Base-by-base conservation (phyloP, 192 early-diverging fungal species). In the Haplosporangium gracile region DNA sequence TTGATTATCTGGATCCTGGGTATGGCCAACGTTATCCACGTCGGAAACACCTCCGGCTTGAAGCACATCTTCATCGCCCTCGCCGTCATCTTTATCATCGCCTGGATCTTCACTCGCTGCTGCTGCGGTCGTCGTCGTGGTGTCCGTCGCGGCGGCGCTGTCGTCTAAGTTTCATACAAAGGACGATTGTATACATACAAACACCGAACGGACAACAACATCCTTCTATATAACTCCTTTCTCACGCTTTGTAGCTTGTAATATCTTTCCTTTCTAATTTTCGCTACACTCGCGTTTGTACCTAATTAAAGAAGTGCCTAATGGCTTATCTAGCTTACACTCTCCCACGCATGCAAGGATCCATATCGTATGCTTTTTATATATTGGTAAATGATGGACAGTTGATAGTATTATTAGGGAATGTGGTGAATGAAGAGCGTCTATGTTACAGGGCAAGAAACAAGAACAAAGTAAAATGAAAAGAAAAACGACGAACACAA, bases 61-160 rank as follows among this genome's bases (percentile, higher is more conserved):
- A 81, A 81, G 75, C 81, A 82, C 71, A 82, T 82, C 75, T 82
- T 82, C 81, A 74, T 82, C 34, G 36, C 74, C 29, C 81, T 82
- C 75, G 81, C 81, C 0, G 71, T 68, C 26, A 36, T 82, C 75
- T 82, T 82, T 26, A 77, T 82, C 71, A 77, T 82, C 29, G 81
- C 81, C 0, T 82, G 81, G 81, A 72, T 82, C 42, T 82, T 82
- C 40, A 82, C 81, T 16, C 81, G 81, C 71, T 82, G 69, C 60
- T 77, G 81, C 60, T 73, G 65, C 38, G 75, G 71, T 45, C 70
- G 81, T 47, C 81, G 81, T 43, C 81, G 81, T 43, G 24, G 75
- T 32, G 74, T 22, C 18, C 24, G 20, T 74, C 51, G 74, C 72
- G 68, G 74, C 39, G 80, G 74, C 8, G 74, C 49, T 43, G 47